These are phyloP conservation scores for Colletotrichum scovillei DNA, from an alignment of 2,329 filamentous ascomycete species.

Conservation along the genomic window DNA sequence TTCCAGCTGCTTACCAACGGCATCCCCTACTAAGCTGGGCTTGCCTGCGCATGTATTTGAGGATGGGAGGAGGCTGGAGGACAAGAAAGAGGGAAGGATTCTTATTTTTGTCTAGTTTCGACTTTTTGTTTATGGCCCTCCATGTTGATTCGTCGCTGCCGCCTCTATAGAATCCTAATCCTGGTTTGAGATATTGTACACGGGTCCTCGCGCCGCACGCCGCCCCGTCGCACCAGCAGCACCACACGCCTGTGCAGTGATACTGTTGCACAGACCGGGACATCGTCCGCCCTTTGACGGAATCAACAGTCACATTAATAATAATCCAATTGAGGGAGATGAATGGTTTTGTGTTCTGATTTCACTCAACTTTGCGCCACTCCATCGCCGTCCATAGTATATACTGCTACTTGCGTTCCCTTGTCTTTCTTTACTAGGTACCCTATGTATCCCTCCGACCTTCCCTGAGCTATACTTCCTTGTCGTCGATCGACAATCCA, in stretches of 20 bases:
- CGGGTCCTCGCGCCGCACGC: neutral
- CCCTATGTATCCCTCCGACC: neutral
- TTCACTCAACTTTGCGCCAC: neutral
- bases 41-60: neutral
- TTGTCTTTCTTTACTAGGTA: neutral
- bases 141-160: neutral
- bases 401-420: neutral
- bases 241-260: neutral
- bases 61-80: neutral
- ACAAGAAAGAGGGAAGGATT: neutral
- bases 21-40: constrained; percentile 79
- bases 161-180: neutral
- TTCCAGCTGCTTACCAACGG: constrained; percentile 98
- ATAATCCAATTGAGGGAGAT: neutral
- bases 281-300: neutral
- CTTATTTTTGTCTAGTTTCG: neutral
- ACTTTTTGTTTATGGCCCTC: neutral
- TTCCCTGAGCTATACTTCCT: neutral
- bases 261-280: neutral
- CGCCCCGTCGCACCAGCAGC: neutral
- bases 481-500: neutral
- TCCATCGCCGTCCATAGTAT: neutral
- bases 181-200: neutral
- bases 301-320: neutral
- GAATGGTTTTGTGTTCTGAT: neutral